phyloP scores from a whole-genome alignment of 208 protist genomes.

The Acanthamoeba lenticulata region DNA sequence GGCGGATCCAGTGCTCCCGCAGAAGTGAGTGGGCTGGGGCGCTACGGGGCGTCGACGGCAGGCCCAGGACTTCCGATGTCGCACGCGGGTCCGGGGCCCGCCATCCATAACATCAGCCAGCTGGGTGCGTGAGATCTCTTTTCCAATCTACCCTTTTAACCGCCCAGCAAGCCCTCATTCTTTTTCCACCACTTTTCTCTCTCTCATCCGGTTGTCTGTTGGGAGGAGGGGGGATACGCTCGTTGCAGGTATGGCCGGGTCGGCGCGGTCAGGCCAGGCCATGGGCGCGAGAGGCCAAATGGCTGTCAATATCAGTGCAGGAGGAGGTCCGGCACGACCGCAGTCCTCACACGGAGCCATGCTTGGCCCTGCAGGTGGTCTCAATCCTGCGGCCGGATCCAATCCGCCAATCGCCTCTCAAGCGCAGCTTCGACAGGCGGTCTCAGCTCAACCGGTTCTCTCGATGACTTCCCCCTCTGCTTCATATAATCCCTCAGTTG shows the following conservation, averaged over 20 bases:
- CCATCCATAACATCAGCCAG: neutral
- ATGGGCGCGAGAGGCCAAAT: neutral
- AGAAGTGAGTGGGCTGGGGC: neutral
- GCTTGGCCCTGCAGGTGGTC: neutral
- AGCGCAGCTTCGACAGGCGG: neutral
- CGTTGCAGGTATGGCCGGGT: neutral
- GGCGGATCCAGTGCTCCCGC: neutral
- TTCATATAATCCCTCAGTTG: slow-evolving; percentile 27
- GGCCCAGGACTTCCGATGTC: neutral
- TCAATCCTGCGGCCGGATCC: neutral
- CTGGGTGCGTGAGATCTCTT: neutral
- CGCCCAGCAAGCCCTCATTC: neutral
- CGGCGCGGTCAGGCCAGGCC: neutral
- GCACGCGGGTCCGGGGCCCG: neutral
- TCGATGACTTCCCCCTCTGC: neutral
- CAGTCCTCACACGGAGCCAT: neutral
- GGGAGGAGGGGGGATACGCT: no score
- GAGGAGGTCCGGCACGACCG: neutral
- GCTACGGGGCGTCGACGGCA: neutral
- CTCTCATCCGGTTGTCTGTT: neutral
- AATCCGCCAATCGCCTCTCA: neutral
- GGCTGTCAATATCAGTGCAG: neutral
- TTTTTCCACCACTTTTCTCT: neutral
- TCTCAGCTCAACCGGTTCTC: neutral
- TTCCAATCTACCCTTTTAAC: no score